Base-by-base conservation (phyloP, 805 yeast genomes). In the Wickerhamiella brachini region DNA sequence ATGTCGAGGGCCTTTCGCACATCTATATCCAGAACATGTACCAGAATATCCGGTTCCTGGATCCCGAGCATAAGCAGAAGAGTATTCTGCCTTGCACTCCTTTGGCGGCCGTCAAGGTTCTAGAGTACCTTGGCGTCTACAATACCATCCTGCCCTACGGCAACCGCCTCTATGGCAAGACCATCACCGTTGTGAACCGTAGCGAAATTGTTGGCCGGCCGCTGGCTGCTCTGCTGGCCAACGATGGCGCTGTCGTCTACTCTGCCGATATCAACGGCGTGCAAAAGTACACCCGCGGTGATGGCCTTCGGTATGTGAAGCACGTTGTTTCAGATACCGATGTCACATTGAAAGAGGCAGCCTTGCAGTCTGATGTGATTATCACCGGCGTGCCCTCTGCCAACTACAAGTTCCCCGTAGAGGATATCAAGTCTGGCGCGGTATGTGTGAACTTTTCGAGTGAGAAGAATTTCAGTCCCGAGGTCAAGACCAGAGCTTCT, bases 161-260 rank as follows among this genome's bases (percentile, higher is more conserved):
- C 5, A 88, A 93, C 71, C 75, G 96, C 55, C 73, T 93, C 21
- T 93, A 86, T 61, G 98, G 98, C 45, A 89, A 88, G 68, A 90
- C 93, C 49, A 75, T 90, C 51, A 81, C 94, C 47, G 81, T 93
- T 45, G 89, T 93, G 49, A 93, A 93, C 69, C 75, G 98, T 62
- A 85, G 95, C 12, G 98, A 93, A 68, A 90, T 93, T 62, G 98
- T 93, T 21, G 98, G 98, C 12, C 79, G 98, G 59, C 98, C 98
- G 0, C 71, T 93, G 53, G 97, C 97, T 34, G 97, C 98, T 0
- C 68, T 93, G 38, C 71, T 93, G 56, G 97, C 98, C 18, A 93
- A 93, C 62, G 98, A 93, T 63, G 98, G 98, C 55, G 98, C 98
- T 21, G 83, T 82, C 1, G 97, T 93, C 2, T 93, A 84, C 65